Conservation (phyloP, 1,284 basidiomycete species). For the Apiotrichum siamense region DNA sequence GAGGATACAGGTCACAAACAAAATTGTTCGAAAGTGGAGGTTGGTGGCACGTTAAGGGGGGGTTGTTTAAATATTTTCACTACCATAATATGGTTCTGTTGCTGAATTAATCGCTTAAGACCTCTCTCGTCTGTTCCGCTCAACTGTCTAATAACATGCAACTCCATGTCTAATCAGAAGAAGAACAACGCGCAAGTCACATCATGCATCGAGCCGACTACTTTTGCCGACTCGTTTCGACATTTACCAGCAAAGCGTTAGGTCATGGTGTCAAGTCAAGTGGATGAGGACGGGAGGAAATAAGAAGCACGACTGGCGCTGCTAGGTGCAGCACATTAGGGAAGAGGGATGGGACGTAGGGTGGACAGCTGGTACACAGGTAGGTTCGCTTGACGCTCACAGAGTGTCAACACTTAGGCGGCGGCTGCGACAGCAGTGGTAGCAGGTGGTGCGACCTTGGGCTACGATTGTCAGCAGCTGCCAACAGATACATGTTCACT, state of each 20-base stretch:
- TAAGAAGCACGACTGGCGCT: slow-evolving; percentile 1
- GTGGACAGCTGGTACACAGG: slow-evolving; percentile 18
- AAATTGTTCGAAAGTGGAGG: slow-evolving; percentile 12
- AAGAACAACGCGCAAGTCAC: slow-evolving; percentile 6
- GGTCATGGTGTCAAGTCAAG: slow-evolving; percentile 10
- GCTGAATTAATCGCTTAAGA: too few species aligned
- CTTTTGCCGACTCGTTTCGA: slow-evolving; percentile 5
- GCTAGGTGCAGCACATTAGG: slow-evolving; percentile 15
- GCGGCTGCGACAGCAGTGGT: slow-evolving; percentile 32
- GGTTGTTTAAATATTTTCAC: background rate
- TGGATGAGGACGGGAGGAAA: background rate
- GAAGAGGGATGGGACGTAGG: slow-evolving; percentile 1
- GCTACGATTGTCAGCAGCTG: slow-evolving; percentile 15
- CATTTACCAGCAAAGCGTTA: slow-evolving; percentile 5
- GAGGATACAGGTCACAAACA: background rate
- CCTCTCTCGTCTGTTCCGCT: too few species aligned
- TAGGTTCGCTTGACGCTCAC: slow-evolving; percentile 7
- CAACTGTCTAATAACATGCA: too few species aligned
- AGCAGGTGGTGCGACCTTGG: slow-evolving; percentile 25
- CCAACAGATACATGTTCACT: slow-evolving; percentile 8
- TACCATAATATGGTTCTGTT: background rate
- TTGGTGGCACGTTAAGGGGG: background rate
- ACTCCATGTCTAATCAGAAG: background rate
- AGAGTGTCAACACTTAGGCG: slow-evolving; percentile 24
- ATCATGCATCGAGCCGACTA: slow-evolving; percentile 15